Evolutionary conservation across 768 basidiomycete species (phyloP), one percentile per base, ranked within the genome.

Genomic region (Lactifluus rugatus): DNA sequence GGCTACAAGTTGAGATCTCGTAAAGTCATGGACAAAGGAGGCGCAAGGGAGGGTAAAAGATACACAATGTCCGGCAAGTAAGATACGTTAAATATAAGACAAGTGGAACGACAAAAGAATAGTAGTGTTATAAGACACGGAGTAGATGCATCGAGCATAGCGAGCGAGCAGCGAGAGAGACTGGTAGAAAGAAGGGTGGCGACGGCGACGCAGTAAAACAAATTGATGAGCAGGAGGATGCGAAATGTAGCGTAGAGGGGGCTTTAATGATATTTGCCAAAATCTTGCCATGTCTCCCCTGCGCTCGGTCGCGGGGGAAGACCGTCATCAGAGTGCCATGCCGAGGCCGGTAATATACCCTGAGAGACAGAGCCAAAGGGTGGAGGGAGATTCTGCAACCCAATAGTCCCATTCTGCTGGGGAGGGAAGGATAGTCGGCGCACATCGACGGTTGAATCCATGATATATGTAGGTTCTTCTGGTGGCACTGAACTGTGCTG

Each of bases 71-170:
- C 59, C 59, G 26, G 28, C 54, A 42, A 46, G 34, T 51, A 51
- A 51, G 55, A 56, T 60, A 56, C 4, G 54, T 60, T 60, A 56
- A 56, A 60, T 56, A 60, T 56, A 42, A 37, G 23, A 60, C 49
- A 58, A 34, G 37, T 28, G 41, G 16, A 55, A 55, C 4, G 21
- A 47, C 23, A 54, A 25, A 45, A 7, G 42, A 42, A 46, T 60
- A 46, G 58, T n/a, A 9, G 34, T 50, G 48, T 46, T 46, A 39
- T 49, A 13, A 52, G 36, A 36, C 39, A 28, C 32, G 26, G 11
- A 42, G 21, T 36, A 41, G 44, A 26, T 56, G 59, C 51, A 56
- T 41, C 59, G 44, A 56, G 53, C 39, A 58, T 2, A n/a, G 16
- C 41, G n/a, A 14, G 34, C 26, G 26, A 39, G 28, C 42, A 52